These are phyloP conservation scores for Malus asiatica DNA, from an alignment of 306 rosid species.

Conservation along the genomic window DNA sequence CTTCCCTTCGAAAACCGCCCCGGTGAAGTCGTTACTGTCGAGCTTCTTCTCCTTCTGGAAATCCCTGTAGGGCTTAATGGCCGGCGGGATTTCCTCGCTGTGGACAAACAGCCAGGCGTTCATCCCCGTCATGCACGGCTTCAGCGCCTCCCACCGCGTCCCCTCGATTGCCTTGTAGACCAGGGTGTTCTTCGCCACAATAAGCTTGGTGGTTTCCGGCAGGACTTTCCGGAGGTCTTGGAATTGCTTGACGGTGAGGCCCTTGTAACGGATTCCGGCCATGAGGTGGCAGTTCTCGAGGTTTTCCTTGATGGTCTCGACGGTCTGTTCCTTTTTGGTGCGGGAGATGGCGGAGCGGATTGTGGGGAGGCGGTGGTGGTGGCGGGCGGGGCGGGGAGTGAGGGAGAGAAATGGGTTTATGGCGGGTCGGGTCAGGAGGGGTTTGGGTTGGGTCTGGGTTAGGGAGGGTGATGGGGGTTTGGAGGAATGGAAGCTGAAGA, in stretches of 20 bases:
- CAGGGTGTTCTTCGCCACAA: constrained; percentile 91
- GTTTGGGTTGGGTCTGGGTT: constrained; percentile 21
- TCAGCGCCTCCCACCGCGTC: constrained; percentile 62
- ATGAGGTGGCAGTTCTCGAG: constrained; percentile 72
- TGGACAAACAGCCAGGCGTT: constrained; percentile 93
- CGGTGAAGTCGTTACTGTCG: constrained; percentile 72
- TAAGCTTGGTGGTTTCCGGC: constrained; percentile 58
- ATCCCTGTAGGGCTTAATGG: constrained; percentile 72
- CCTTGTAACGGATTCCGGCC: constrained; percentile 83
- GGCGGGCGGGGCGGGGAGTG: constrained; percentile 10
- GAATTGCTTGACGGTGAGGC: constrained; percentile 76
- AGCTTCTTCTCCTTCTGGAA: constrained; percentile 88
- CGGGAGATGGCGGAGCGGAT: constrained; percentile 76
- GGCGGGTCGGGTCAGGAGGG: constrained; percentile 32
- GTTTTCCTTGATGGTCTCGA: constrained; percentile 54
- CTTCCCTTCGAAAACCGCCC: constrained; percentile 87
- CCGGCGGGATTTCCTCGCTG: constrained; percentile 77
- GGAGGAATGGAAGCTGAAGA: constrained; percentile 39
- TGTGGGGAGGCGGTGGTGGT: constrained; percentile 17
- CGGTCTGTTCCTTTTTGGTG: constrained; percentile 66
- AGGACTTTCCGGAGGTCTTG: constrained; percentile 71
- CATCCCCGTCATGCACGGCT: constrained; percentile 96
- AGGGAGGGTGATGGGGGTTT: constrained; percentile 28
- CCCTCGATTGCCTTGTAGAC: constrained; percentile 84
- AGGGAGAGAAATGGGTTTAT: constrained; percentile 32